Base-by-base conservation (phyloP, 2,329 filamentous ascomycete genomes). In the Penicillium sp. region DNA sequence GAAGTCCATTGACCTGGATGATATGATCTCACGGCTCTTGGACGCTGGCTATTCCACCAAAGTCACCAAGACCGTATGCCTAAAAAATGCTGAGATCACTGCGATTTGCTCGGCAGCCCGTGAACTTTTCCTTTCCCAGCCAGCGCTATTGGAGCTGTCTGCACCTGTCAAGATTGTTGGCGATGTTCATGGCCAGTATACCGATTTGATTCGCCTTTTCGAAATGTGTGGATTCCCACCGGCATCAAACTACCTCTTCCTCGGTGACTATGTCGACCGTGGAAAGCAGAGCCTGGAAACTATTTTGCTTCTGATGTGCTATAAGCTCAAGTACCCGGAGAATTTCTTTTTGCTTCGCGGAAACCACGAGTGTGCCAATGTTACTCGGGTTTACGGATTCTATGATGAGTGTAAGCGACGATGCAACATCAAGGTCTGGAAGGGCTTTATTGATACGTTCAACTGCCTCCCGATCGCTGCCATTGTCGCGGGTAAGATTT, bases 171-270 rank as follows among this genome's bases (percentile, higher is more conserved):
- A 99, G 80, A 96, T 99, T 69, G 95, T 98, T 27, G 93, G 93
- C 50, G 93, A 98, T 72, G 92, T 98, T 14, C 93, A 98, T 73
- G 93, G 93, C 50, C 93, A 98, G 76, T 98, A 96, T 75, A 96
- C 92, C 11, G 93, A 98, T 75, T 80, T 98, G 51, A 96, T 98
- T 69, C 88, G 93, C 62, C 91, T 98, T 85, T 98, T 98, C 70
- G 93, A 98, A 75, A 97, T 97, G 93, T 97, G 93, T 72, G 93
- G 93, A 5, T 98, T 97, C 70, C 93, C 93, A 8, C 93, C 93
- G 2, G 89, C 85, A 61, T 86, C 92, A 39, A 98, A 98, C 79
- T 98, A 92, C 72, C 83, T 98, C 50, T 98, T 97, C 77, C 81
- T 98, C 4, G 93, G 93, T 51, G 93, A 98, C 75, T 98, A 98